Percentiles rank a stretch among this genome's conserved stretches.
Conservation (phyloP, 116 monocot genomes). For the Posidonia oceanica region DNA sequence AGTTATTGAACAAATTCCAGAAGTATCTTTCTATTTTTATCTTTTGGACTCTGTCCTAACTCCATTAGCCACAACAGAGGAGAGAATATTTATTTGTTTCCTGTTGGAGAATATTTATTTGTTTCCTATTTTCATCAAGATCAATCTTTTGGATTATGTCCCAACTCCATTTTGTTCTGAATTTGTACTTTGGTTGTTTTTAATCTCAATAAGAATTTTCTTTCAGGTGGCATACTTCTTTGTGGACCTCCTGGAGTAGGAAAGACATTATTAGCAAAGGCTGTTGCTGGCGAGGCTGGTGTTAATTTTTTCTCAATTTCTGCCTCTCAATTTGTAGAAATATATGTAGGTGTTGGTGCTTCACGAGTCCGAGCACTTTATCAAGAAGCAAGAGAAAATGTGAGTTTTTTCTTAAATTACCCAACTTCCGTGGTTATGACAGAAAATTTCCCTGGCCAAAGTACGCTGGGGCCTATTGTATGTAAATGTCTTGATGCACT, state of each 20-base stretch:
- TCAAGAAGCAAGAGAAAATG: constrained; percentile 89
- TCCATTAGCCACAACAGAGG: no score
- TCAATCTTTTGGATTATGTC: no score
- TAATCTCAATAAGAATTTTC: background rate
- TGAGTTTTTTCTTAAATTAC: constrained; percentile 19
- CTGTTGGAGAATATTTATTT: no score
- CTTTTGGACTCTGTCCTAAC: no score
- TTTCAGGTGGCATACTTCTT: constrained; percentile 86
- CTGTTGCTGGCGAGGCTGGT: constrained; percentile 93
- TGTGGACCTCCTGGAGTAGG: constrained; percentile 97
- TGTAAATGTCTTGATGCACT: no score
- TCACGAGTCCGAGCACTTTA: constrained; percentile 91
- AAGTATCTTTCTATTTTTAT: no score
- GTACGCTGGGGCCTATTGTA: no score
- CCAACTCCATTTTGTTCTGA: no score
- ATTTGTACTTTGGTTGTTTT: background rate
- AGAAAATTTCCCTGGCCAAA: background rate
- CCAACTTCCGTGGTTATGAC: background rate
- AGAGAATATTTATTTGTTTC: no score
- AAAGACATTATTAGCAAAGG: constrained; percentile 88
- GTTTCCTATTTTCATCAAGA: no score
- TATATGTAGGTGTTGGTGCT: constrained; percentile 95
- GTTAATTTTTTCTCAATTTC: constrained; percentile 95
- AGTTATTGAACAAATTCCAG: no score
- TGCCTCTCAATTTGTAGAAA: constrained; percentile 94